Conservation (phyloP, 768 basidiomycete genomes). For the Lentinula edodes region DNA sequence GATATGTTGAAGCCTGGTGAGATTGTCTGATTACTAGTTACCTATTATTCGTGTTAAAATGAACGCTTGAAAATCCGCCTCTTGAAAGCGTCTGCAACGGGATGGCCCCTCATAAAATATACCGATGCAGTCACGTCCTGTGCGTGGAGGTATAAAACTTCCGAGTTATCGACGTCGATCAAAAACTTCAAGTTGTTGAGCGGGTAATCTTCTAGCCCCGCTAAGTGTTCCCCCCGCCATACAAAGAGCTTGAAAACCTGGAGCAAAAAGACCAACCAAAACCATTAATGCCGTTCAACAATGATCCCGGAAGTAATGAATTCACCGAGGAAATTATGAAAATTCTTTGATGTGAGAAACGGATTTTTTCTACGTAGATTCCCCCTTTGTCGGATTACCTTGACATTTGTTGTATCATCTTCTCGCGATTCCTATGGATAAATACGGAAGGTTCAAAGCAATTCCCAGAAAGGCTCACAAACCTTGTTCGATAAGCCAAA, state of each 20-base stretch:
- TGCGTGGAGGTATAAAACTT: no score
- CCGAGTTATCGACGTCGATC: no score
- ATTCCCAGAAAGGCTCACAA: not conserved
- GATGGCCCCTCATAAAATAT: no score
- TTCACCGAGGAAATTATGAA: not conserved
- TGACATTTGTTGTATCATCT: not conserved
- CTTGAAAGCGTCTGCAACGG: no score
- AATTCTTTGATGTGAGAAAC: not conserved
- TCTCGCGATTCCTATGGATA: not conserved
- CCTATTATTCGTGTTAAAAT: no score
- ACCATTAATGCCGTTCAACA: not conserved
- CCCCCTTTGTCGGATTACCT: not conserved
- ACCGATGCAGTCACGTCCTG: no score
- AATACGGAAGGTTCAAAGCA: conserved; percentile 1
- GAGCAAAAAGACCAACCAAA: not conserved
- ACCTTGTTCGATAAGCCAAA: not conserved
- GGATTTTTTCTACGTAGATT: not conserved
- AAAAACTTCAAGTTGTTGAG: no score
- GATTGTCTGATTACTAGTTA: no score
- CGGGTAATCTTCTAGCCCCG: no score
- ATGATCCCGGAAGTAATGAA: not conserved
- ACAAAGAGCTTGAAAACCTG: not conserved
- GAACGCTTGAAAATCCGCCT: no score
- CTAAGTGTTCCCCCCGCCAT: not conserved
- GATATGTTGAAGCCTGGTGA: not conserved